phyloP scores from a whole-genome alignment of 1,284 basidiomycete species.

The Trichosporon faecale region DNA sequence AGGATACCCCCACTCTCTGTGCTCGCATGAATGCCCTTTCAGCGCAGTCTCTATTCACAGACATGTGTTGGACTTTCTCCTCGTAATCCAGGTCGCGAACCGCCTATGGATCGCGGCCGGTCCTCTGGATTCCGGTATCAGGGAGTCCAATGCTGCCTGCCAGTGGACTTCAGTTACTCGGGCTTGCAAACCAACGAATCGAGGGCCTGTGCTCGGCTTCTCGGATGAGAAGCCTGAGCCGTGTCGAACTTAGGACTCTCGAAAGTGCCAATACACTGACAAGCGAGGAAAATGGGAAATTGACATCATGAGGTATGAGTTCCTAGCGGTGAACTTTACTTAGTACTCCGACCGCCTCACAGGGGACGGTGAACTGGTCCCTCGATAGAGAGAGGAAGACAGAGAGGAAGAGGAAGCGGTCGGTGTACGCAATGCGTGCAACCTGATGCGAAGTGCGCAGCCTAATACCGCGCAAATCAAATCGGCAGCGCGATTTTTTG shows the following conservation, averaged over 20 bases:
- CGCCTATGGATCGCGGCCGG: not conserved
- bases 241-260: not conserved
- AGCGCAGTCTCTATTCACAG: not conserved
- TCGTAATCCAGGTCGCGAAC: not conserved
- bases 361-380: no score
- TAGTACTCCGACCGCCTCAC: not conserved
- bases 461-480: not conserved
- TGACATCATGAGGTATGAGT: conserved; percentile 6
- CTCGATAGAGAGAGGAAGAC: no score
- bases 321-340: not conserved
- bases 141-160: not conserved
- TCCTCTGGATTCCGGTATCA: not conserved
- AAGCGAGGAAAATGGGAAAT: not conserved
- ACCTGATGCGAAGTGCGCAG: not conserved
- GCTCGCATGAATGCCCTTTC: not conserved
- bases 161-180: not conserved
- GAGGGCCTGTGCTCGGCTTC: not conserved
- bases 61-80: not conserved
- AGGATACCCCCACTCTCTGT: not conserved
- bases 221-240: no score
- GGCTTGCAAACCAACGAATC: not conserved
- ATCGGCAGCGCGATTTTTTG: not conserved
- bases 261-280: not conserved
- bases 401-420: no score
- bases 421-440: not conserved